These are phyloP conservation scores for Populus tomentosa DNA, from an alignment of 441 rosid genomes.

Conservation along the genomic window DNA sequence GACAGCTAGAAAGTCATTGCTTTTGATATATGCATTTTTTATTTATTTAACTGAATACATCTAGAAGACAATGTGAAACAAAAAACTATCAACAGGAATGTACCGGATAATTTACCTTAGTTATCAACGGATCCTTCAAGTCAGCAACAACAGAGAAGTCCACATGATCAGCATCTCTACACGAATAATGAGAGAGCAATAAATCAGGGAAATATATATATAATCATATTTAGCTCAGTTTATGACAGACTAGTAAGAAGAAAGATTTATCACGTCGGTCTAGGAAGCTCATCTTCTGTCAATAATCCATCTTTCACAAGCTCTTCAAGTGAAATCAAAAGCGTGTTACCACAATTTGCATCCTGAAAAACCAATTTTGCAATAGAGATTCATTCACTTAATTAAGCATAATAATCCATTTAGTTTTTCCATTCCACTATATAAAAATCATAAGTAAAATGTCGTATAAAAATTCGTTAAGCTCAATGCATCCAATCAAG, in stretches of 20 bases:
- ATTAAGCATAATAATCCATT: neutral
- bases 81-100: neutral
- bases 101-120: conserved; percentile 43
- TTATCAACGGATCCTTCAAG: conserved; percentile 70
- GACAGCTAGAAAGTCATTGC: neutral
- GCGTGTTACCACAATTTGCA: conserved; percentile 90
- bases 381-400: neutral
- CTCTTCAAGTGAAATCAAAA: conserved; percentile 91
- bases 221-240: neutral
- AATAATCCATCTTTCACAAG: conserved; percentile 83
- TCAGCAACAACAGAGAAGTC: conserved; percentile 53
- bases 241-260: neutral
- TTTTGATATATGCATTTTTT: neutral
- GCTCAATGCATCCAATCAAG: neutral
- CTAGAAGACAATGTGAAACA: no score
- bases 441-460: neutral
- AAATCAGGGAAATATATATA: neutral
- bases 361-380: conserved; percentile 44
- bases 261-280: conserved; percentile 46
- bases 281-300: conserved; percentile 64
- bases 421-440: neutral
- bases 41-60: no score
- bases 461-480: no score
- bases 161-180: conserved; percentile 62
- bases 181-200: conserved; percentile 4